Conservation (phyloP, 768 basidiomycete species). For the Leccinum uliginosum region DNA sequence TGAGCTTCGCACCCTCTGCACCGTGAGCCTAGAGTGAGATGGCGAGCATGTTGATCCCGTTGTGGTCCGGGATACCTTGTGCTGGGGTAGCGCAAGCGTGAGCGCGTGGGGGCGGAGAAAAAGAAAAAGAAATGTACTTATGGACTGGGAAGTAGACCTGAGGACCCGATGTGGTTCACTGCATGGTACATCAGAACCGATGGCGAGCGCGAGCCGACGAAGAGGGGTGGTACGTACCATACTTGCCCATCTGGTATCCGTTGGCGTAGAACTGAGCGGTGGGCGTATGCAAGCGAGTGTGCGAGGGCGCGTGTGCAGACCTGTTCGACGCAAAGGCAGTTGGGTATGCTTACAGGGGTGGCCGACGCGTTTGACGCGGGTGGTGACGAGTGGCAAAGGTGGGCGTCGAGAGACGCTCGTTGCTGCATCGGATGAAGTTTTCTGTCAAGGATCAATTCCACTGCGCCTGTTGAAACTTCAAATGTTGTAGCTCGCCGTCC, state of each 20-base stretch:
- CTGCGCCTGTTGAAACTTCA: too few species aligned
- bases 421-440: too few species aligned
- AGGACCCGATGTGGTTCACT: conserved; percentile 26
- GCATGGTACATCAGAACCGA: not conserved
- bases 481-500: too few species aligned
- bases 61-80: conserved; percentile 48
- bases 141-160: conserved; percentile 24
- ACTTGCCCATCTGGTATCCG: conserved; percentile 26
- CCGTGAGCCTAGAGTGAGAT: conserved; percentile 47
- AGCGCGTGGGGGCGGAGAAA: not conserved
- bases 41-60: conserved; percentile 43
- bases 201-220: not conserved
- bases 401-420: too few species aligned
- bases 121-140: conserved; percentile 6
- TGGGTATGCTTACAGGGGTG: too few species aligned
- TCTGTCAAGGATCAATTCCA: too few species aligned
- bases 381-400: too few species aligned
- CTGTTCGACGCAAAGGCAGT: too few species aligned
- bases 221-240: conserved; percentile 5
- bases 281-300: too few species aligned
- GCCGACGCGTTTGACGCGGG: too few species aligned
- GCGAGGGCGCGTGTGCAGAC: too few species aligned
- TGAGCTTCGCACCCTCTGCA: conserved; percentile 38
- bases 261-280: conserved; percentile 22
- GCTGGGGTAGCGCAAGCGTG: conserved; percentile 28